These are phyloP conservation scores for Chalciporus pseudorubinellus DNA, from an alignment of 768 basidiomycete genomes.

Conservation along the genomic window DNA sequence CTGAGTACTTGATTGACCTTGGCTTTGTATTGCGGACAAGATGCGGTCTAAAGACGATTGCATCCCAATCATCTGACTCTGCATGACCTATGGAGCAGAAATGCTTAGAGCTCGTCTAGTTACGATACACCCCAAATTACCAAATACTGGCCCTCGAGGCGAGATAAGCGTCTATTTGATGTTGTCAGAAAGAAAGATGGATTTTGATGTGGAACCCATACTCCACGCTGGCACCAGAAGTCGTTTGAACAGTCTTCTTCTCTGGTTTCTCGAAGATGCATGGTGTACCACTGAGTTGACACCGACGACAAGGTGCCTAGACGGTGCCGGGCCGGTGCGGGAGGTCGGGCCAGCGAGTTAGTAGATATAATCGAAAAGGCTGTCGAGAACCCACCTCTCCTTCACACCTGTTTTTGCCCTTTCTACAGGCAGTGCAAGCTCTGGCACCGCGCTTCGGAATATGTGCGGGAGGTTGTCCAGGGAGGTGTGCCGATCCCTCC, in stretches of 20 bases:
- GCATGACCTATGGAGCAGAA: conserved; percentile 61
- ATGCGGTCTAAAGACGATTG: conserved; percentile 87
- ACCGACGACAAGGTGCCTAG: conserved; percentile 87
- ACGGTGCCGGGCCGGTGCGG: conserved; percentile 70
- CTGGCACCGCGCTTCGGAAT: conserved; percentile 88
- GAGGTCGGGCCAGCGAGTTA: conserved; percentile 62
- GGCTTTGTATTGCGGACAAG: conserved; percentile 58
- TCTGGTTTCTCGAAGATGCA: conserved; percentile 92
- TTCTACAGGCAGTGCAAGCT: conserved; percentile 86
- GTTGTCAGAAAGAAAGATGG: conserved; percentile 14
- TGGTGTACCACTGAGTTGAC: conserved; percentile 74
- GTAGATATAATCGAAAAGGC: conserved; percentile 37
- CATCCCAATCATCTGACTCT: conserved; percentile 94
- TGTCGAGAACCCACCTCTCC: conserved; percentile 64
- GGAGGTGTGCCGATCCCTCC: conserved; percentile 29
- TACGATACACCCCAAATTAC: conserved; percentile 36
- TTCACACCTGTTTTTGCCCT: conserved; percentile 92
- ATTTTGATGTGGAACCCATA: conserved; percentile 36
- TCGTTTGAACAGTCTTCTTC: conserved; percentile 67
- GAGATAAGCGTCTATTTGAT: conserved; percentile 64
- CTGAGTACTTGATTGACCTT: conserved; percentile 33
- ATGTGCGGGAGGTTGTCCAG: conserved; percentile 45
- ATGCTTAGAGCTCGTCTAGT: neutral
- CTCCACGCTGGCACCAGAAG: conserved; percentile 71
- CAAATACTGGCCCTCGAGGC: conserved; percentile 83